Evolutionary conservation across 257 asterid genomes (phyloP).

Genomic region (Parsonsia alboflavescens): DNA sequence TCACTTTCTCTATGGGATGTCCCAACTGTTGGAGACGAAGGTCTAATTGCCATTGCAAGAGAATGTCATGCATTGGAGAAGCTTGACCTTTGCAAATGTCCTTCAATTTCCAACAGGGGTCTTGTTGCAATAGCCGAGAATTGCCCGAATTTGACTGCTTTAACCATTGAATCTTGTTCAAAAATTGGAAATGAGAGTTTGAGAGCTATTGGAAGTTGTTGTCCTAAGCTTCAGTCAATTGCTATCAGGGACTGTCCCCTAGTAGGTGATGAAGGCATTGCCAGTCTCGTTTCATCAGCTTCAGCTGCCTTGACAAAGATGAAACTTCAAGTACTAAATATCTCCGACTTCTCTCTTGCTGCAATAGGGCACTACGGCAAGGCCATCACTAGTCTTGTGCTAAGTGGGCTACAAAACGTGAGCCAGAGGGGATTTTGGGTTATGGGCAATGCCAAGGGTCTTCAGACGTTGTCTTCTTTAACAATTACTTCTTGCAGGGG

Average conservation of each 20-base stretch:
- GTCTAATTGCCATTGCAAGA: slow-evolving; percentile 69
- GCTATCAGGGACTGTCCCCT: slow-evolving; percentile 68
- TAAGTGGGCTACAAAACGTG: slow-evolving; percentile 59
- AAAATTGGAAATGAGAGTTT: slow-evolving; percentile 66
- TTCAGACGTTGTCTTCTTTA: slow-evolving; percentile 50
- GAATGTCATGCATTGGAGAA: slow-evolving; percentile 71
- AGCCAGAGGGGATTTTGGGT: slow-evolving; percentile 93
- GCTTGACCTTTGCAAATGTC: slow-evolving; percentile 75
- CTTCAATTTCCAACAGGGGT: slow-evolving; percentile 61
- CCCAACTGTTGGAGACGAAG: slow-evolving; percentile 63
- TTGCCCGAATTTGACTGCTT: slow-evolving; percentile 52
- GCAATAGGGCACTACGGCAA: slow-evolving; percentile 78
- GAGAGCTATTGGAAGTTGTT: slow-evolving; percentile 51
- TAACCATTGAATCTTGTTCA: slow-evolving; percentile 68
- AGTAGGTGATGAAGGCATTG: slow-evolving; percentile 81
- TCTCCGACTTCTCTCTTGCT: slow-evolving; percentile 74
- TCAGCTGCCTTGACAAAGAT: slow-evolving; percentile 50
- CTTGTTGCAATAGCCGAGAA: slow-evolving; percentile 59
- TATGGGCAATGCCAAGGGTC: slow-evolving; percentile 76
- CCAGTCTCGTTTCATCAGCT: slow-evolving; percentile 50
- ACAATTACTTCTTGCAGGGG: slow-evolving; percentile 62
- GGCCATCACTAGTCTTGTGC: slow-evolving; percentile 52
- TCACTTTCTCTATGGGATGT: slow-evolving; percentile 75
- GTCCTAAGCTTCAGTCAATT: slow-evolving; percentile 60
- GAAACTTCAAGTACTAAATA: slow-evolving; percentile 61